Evolutionary conservation across 2,329 filamentous ascomycete genomes (phyloP).

Genomic region (Colletotrichum limetticola): DNA sequence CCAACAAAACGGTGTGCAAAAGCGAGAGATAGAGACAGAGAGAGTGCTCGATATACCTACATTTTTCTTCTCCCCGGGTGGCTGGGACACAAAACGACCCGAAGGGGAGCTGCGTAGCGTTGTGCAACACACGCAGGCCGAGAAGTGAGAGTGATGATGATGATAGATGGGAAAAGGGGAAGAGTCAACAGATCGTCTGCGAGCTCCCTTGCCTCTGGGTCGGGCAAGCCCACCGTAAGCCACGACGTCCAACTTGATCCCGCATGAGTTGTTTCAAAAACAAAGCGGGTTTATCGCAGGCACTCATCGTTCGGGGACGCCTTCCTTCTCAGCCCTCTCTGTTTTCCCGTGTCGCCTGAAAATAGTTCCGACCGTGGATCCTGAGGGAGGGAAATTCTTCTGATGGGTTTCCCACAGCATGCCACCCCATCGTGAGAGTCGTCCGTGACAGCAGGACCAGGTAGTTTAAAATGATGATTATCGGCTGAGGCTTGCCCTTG

Average conservation of each 20-base stretch:
- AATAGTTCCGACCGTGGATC: background rate
- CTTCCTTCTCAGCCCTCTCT: background rate
- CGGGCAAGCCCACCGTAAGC: background rate
- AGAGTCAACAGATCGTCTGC: background rate
- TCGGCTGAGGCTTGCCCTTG: background rate
- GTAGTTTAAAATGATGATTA: background rate
- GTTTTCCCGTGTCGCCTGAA: background rate
- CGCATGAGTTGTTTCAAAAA: background rate
- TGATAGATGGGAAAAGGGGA: background rate
- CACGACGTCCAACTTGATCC: background rate
- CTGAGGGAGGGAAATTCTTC: background rate
- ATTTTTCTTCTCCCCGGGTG: background rate
- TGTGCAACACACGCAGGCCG: background rate
- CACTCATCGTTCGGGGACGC: background rate
- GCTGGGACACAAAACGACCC: background rate
- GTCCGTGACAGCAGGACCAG: background rate
- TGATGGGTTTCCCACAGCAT: background rate
- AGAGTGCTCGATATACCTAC: background rate
- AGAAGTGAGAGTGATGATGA: background rate
- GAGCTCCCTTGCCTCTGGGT: background rate
- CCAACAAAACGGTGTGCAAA: background rate
- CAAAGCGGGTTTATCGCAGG: background rate
- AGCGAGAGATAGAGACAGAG: no score
- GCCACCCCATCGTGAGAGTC: background rate
- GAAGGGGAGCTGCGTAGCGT: slow-evolving; percentile 4